A percentile compares a stretch with the other conserved stretches of the same genome.
These are phyloP conservation scores for Rossbeevera mucosa DNA, from an alignment of 768 basidiomycete genomes.

Conservation along the genomic window DNA sequence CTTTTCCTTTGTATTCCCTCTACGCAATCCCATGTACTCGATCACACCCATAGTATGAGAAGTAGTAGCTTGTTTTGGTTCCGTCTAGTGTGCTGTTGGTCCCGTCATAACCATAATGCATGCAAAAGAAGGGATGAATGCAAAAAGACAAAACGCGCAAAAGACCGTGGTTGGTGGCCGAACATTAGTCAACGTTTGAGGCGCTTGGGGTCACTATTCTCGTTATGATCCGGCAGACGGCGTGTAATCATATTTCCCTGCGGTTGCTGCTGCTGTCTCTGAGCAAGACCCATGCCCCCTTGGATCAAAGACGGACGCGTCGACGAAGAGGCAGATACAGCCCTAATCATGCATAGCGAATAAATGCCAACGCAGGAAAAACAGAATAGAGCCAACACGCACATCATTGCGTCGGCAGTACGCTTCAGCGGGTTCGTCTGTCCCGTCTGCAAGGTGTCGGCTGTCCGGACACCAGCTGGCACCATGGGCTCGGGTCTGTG, in stretches of 20 bases:
- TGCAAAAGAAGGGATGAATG: no score
- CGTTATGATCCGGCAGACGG: constrained; percentile 27
- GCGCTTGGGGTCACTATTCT: constrained; percentile 36
- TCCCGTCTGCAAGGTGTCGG: constrained; percentile 4
- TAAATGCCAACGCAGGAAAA: not conserved
- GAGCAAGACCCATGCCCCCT: constrained; percentile 40
- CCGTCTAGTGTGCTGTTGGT: not conserved
- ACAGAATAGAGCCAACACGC: constrained; percentile 6
- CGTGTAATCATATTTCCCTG: constrained; percentile 6
- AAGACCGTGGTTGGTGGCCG: not conserved
- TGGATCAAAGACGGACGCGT: constrained; percentile 24
- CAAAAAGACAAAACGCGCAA: not conserved
- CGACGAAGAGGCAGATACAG: constrained; percentile 17
- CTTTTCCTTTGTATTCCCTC: not conserved
- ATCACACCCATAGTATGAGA: no score
- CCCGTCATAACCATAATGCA: not conserved
- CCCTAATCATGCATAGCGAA: constrained; percentile 6
- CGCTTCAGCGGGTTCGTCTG: constrained; percentile 29
- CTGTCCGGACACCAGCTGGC: constrained; percentile 8
- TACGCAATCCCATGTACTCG: not conserved
- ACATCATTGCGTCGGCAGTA: constrained; percentile 32
- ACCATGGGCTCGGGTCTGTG: constrained; percentile 3
- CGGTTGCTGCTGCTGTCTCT: constrained; percentile 29
- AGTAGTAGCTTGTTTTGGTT: not conserved
- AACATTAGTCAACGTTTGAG: constrained; percentile 30